These are phyloP conservation scores for Bruguiera gymnorhiza DNA, from an alignment of 345 rosid species.

Conservation along the genomic window DNA sequence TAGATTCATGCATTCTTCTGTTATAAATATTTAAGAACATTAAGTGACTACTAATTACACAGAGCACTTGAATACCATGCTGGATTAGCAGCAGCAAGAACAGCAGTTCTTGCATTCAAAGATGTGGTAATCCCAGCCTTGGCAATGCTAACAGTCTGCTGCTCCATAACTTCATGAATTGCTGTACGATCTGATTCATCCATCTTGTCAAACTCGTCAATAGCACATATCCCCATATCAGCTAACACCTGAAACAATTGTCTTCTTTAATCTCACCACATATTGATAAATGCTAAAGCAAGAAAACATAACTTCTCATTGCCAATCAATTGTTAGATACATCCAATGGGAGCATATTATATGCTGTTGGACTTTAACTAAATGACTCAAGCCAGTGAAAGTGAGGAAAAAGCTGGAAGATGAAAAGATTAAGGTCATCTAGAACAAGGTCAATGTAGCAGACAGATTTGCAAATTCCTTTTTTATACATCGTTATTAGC, in stretches of 20 bases:
- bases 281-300: constrained; percentile 7
- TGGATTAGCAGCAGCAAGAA: constrained; percentile 99
- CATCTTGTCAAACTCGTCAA: constrained; percentile 99
- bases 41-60: constrained; percentile 6
- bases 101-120: constrained; percentile 92
- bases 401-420: neutral
- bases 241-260: constrained; percentile 73
- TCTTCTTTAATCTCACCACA: constrained; percentile 14
- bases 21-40: neutral
- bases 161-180: constrained; percentile 99
- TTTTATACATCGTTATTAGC: neutral
- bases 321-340: too few relatives aligned
- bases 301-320: neutral
- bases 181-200: constrained; percentile 98
- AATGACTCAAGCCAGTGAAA: neutral
- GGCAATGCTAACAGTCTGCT: constrained; percentile 99
- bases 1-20: neutral
- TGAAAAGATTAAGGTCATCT: constrained; percentile 11
- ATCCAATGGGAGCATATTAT: too few relatives aligned
- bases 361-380: neutral
- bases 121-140: constrained; percentile 99
- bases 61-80: constrained; percentile 62
- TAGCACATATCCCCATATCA: constrained; percentile 99
- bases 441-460: neutral
- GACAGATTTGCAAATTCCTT: neutral